These are phyloP conservation scores for Alisma plantagoaquatica DNA, from an alignment of 106 monocot genomes.

Conservation along the genomic window DNA sequence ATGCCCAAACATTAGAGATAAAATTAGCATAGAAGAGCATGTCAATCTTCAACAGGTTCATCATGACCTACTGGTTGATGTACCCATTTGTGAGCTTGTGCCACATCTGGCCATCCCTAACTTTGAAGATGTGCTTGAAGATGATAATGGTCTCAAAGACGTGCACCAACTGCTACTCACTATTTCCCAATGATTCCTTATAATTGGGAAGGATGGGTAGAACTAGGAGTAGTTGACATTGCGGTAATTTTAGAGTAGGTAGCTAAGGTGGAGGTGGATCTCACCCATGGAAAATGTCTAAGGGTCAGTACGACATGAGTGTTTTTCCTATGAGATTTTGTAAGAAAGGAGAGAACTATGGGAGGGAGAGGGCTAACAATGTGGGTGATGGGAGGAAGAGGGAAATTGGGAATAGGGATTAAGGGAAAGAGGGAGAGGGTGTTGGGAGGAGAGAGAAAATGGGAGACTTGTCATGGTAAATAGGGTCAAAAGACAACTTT, in stretches of 20 bases:
- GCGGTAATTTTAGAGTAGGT: slow-evolving; percentile 96
- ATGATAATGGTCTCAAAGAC: slow-evolving; percentile 93
- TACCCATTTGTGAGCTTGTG: slow-evolving; percentile 70
- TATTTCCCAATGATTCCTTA: slow-evolving; percentile 96
- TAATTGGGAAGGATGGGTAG: slow-evolving; percentile 76
- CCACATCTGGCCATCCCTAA: slow-evolving; percentile 97
- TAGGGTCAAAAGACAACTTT: too few species aligned
- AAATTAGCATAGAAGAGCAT: slow-evolving; percentile 93
- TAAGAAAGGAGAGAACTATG: too few species aligned
- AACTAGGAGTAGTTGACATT: slow-evolving; percentile 84
- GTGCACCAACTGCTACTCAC: slow-evolving; percentile 95
- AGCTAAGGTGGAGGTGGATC: slow-evolving; percentile 94
- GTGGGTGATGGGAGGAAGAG: too few species aligned
- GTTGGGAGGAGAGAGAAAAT: too few species aligned
- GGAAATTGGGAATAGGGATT: too few species aligned
- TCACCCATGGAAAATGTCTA: slow-evolving; percentile 95
- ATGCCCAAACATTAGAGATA: slow-evolving; percentile 40
- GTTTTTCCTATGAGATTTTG: too few species aligned
- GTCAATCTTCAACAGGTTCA: slow-evolving; percentile 89
- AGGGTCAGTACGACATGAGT: too few species aligned
- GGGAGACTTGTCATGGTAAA: too few species aligned
- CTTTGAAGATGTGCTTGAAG: slow-evolving; percentile 85
- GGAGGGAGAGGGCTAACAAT: too few species aligned
- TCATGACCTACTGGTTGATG: slow-evolving; percentile 93
- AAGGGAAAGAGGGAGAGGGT: too few species aligned